Evolutionary conservation across 805 yeast genomes (phyloP), one percentile per base, ranked within the genome.

Genomic region (Priceomyces medius): DNA sequence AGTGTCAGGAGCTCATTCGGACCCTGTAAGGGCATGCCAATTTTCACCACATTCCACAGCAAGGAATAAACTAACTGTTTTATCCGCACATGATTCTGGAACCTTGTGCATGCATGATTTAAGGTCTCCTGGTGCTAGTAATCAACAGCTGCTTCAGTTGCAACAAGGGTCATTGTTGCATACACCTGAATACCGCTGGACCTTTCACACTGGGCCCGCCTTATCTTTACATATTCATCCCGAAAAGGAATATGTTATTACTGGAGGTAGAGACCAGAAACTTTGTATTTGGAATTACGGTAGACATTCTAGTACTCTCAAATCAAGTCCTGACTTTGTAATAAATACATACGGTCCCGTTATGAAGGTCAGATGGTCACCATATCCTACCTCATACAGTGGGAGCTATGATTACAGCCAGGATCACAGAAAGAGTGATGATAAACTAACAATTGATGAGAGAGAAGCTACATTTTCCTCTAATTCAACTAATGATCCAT

Each of bases 201-300:
- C 84, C 53, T 95, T 96, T 3, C 98, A 91, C 58, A 78, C 88
- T 2, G 96, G 96, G 0, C 95, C 96, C 2, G 98, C 96, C 0
- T 67, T 90, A 13, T 79, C 95, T 3, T 61, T 93, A 3, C 89
- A 88, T 53, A 89, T 96, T 82, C 96, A 90, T 56, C 95, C 95
- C 0, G 82, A 80, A 28, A 59, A 74, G 27, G 96, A 90, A 47
- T 86, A 83, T 53, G 76, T 93, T 16, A 82, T 83, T 4, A 87
- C 96, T 16, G 97, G 97, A 12, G 99, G 99, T 6, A 74, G 97
- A 53, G 99, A 93, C 62, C 83, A 85, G 40, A 83, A 81, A 50
- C 71, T 85, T 26, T 88, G 85, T 46, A 80, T 85, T 3, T 88
- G 95, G 91, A 83, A 67, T 42, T 70, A 64, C 46, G 58, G 66